Conservation (phyloP, 208 protist genomes). For the Trypanosoma vivax region DNA sequence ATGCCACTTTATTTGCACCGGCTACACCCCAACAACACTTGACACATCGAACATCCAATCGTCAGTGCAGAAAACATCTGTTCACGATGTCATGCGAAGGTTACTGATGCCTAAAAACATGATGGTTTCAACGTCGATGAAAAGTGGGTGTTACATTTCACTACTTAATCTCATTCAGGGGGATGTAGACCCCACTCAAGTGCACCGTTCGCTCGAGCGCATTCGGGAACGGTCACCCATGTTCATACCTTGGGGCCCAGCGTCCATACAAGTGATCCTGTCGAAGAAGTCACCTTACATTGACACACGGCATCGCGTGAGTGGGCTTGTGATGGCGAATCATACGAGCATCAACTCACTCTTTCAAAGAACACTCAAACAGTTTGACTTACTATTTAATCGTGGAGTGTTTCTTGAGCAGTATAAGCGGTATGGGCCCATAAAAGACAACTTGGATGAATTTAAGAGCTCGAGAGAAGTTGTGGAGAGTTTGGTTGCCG, state of each 20-base stretch:
- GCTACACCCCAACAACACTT: constrained; percentile 97
- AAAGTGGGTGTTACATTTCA: constrained; percentile 97
- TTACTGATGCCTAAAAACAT: constrained; percentile 99
- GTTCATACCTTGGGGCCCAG: constrained; percentile 99
- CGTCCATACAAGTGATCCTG: constrained; percentile 94
- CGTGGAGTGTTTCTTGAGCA: constrained; percentile 92
- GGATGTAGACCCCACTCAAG: constrained; percentile 97
- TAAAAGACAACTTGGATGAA: constrained; percentile 93
- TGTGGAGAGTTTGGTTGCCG: constrained; percentile 92
- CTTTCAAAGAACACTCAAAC: constrained; percentile 84
- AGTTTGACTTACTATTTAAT: constrained; percentile 94
- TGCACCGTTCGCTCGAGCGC: constrained; percentile 98
- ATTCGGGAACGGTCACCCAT: constrained; percentile 95
- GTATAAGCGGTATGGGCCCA: constrained; percentile 90
- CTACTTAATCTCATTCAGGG: constrained; percentile 99
- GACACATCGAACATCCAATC: constrained; percentile 81
- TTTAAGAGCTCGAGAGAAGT: constrained; percentile 94
- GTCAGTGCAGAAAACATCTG: constrained; percentile 97
- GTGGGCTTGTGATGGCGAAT: constrained; percentile 99
- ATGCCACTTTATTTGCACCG: constrained; percentile 99
- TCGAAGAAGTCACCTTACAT: constrained; percentile 96
- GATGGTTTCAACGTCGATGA: constrained; percentile 92
- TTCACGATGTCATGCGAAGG: constrained; percentile 99
- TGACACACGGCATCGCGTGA: constrained; percentile 95
- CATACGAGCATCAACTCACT: constrained; percentile 97